Evolutionary conservation across 352 stramenopile genomes (phyloP), one percentile per base, ranked within the genome.

Genomic region (Globisporangium paddicum): DNA sequence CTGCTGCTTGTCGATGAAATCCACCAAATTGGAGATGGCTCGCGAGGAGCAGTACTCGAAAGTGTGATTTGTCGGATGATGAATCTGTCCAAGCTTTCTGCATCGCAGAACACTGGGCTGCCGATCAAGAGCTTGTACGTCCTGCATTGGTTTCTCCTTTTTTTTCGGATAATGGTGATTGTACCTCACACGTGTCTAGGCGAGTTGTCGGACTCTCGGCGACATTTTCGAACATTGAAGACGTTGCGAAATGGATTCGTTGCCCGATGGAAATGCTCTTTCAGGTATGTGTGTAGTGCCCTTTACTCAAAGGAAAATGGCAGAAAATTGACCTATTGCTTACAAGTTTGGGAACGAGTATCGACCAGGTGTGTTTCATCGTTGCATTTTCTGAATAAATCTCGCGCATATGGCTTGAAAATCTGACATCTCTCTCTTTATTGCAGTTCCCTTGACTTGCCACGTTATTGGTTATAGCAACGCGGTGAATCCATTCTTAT

Each of bases 1-100:
- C 25, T 71, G n/a, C 56, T 81, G 1, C 25, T 81, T 19, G 26
- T 84, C 3, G 74, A 84, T 49, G 74, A 81, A 42, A 67, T 73
- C n/a, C 69, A 81, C 19, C 72, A 78, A 44, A 76, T 81, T 52
- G 69, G 69, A 21, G 67, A 78, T 49, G 23, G 41, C 5, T 58
- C 55, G 10, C 51, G 67, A 14, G 72, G 72, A 14, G 60, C 55
- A 16, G 60, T 62, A 6, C 55, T 81, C 13, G 72, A 81, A 50
- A 59, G 63, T 3, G 57, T 78, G 2, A 59, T 81, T 28, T 67
- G 63, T 21, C 66, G 71, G 21, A 79, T 79, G 68, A 77, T 72
- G 63, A 65, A 64, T 44, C 21, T 78, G 9, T 58, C 64, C 14
- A 62, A 56, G 14, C 26, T 42, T 26, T 58, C 68, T 19, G 19